These are phyloP conservation scores for Gnomoniopsis smithogilvyi DNA, from an alignment of 2,329 filamentous ascomycete species.

Conservation along the genomic window DNA sequence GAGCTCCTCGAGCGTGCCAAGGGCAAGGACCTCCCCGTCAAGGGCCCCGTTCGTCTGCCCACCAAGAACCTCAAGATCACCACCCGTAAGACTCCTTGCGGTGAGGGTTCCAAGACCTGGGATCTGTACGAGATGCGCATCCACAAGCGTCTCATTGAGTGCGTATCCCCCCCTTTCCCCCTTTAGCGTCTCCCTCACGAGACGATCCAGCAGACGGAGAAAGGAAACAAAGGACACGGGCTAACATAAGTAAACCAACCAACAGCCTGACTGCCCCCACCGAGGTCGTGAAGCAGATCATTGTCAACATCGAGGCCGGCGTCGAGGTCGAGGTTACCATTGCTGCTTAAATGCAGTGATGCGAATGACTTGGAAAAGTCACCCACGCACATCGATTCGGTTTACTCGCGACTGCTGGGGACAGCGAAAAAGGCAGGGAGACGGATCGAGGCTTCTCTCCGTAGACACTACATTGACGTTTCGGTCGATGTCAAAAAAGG, in stretches of 20 bases:
- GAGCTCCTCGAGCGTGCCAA: conserved; percentile 99
- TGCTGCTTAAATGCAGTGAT: conserved; percentile 59
- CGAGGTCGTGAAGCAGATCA: conserved; percentile 96
- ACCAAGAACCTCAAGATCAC: conserved; percentile 97
- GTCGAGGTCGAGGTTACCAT: conserved; percentile 94
- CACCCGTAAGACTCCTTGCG: conserved; percentile 98
- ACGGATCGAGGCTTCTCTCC: neutral
- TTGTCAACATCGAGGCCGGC: conserved; percentile 92
- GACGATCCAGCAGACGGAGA: neutral
- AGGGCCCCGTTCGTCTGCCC: conserved; percentile 95
- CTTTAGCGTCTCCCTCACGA: neutral
- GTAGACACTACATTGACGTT: conserved; percentile 2
- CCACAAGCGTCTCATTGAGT: conserved; percentile 97
- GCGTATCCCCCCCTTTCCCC: conserved; percentile 33
- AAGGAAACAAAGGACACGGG: conserved; percentile 2
- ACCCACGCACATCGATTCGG: neutral
- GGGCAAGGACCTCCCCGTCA: conserved; percentile 96
- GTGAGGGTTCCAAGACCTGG: conserved; percentile 99
- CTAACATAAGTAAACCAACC: conserved; percentile 14
- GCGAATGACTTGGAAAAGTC: neutral
- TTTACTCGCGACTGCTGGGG: neutral
- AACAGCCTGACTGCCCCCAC: conserved; percentile 86
- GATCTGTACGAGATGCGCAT: conserved; percentile 99
- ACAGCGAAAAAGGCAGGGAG: neutral
- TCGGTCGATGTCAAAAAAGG: conserved; percentile 5